phyloP scores from a whole-genome alignment of 2,329 filamentous ascomycete genomes.

The Hymenoscyphus scutula region DNA sequence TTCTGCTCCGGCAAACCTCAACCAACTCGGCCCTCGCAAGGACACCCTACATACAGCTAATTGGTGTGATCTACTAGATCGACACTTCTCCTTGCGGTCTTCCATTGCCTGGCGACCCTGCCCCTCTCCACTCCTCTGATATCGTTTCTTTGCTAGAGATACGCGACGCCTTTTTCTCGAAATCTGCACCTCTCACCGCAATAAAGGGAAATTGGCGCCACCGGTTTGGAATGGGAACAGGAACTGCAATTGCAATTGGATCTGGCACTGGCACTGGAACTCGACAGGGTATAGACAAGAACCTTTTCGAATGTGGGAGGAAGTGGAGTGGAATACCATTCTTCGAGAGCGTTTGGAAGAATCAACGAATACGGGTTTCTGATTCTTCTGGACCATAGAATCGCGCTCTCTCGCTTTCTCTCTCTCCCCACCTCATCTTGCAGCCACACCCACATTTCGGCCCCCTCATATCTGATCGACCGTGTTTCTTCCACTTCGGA shows the following conservation, averaged over 20 bases:
- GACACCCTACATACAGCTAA: neutral
- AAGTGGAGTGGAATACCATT: neutral
- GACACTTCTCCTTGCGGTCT: neutral
- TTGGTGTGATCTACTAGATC: constrained; percentile 1
- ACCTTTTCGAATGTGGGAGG: neutral
- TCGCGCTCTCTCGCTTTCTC: neutral
- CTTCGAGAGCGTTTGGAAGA: neutral
- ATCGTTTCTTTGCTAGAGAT: neutral
- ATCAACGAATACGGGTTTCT: neutral
- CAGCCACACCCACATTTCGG: constrained; percentile 9
- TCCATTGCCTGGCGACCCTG: no score
- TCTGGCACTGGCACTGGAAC: constrained; percentile 3
- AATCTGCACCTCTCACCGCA: neutral
- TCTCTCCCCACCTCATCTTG: constrained; percentile 1
- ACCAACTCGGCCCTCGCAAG: neutral
- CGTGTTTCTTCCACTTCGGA: constrained; percentile 4
- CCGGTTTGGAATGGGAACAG: neutral
- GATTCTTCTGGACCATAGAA: neutral
- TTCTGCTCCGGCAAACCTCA: neutral
- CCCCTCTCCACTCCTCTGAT: neutral
- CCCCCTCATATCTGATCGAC: constrained; percentile 10
- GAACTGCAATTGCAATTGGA: neutral
- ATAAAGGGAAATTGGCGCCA: neutral
- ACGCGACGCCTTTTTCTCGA: neutral
- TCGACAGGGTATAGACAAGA: neutral